phyloP scores from a whole-genome alignment of 306 rosid genomes.

The Vigna unguiculata region DNA sequence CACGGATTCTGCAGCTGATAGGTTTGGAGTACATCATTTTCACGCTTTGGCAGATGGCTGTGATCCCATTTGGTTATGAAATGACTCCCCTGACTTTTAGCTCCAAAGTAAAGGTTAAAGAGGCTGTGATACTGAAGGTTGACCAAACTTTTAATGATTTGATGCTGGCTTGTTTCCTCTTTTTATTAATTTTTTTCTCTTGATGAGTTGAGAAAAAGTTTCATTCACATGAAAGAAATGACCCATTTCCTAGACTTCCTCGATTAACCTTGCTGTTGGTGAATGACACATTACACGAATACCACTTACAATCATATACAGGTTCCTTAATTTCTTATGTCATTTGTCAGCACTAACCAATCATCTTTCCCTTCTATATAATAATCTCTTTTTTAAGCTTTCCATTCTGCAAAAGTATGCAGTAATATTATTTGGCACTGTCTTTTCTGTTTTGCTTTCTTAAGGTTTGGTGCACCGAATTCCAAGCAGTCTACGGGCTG shows the following conservation, averaged over 20 bases:
- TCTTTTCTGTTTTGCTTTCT: constrained; percentile 45
- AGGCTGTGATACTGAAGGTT: constrained; percentile 46
- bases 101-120: constrained; percentile 52
- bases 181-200: constrained; percentile 11
- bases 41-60: constrained; percentile 41
- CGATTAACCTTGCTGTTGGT: constrained; percentile 30
- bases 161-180: constrained; percentile 47
- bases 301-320: background rate
- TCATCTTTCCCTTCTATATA: constrained; percentile 5
- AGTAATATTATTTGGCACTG: constrained; percentile 34
- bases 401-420: constrained; percentile 44
- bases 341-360: constrained; percentile 19
- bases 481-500: constrained; percentile 59
- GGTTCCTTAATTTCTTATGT: constrained; percentile 32
- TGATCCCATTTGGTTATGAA: constrained; percentile 52
- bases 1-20: constrained; percentile 35
- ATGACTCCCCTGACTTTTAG: constrained; percentile 43
- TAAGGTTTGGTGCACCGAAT: constrained; percentile 61
- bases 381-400: constrained; percentile 42
- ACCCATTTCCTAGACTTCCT: constrained; percentile 42
- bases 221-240: constrained; percentile 47
- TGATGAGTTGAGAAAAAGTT: constrained; percentile 25
- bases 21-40: constrained; percentile 37
- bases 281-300: constrained; percentile 22
- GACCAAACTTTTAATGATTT: constrained; percentile 57